Evolutionary conservation across 345 rosid species (phyloP).

Genomic region (Geranium rotundifolium): DNA sequence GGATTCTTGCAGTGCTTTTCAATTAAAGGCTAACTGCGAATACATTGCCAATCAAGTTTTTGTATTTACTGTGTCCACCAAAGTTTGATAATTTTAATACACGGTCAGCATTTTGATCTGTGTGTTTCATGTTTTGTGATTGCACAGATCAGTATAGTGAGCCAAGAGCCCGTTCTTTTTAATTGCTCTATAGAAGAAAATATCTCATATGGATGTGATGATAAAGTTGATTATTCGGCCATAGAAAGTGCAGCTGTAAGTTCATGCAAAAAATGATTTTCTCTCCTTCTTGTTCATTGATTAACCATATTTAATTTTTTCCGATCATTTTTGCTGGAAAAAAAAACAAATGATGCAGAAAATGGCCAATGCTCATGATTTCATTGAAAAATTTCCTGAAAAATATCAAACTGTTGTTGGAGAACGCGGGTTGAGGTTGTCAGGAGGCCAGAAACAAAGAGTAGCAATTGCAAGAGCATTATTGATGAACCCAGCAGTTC

Average conservation of each 20-base stretch:
- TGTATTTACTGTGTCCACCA: background rate
- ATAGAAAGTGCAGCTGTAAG: conserved; percentile 70
- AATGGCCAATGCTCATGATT: conserved; percentile 95
- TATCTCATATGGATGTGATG: conserved; percentile 61
- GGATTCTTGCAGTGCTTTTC: background rate
- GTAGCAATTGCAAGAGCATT: conserved; percentile 87
- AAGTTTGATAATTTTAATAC: background rate
- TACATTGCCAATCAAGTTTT: too few relatives aligned
- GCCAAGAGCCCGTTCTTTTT: conserved; percentile 91
- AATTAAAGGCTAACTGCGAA: too few relatives aligned
- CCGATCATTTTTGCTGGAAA: too few relatives aligned
- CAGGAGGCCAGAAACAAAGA: conserved; percentile 94
- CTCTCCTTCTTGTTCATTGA: too few relatives aligned
- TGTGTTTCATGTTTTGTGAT: background rate
- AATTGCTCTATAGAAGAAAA: conserved; percentile 46
- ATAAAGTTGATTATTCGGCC: conserved; percentile 39
- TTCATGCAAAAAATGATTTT: background rate
- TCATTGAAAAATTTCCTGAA: conserved; percentile 68
- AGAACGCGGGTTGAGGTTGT: conserved; percentile 85
- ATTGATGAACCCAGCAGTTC: conserved; percentile 72
- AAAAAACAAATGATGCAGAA: conserved; percentile 33
- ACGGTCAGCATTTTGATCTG: background rate
- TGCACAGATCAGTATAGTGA: conserved; percentile 77
- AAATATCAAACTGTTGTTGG: conserved; percentile 70
- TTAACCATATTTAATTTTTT: background rate